Percentiles rank a stretch among this genome's conserved stretches.
Evolutionary conservation across 176 grass and related monocot species (phyloP).

Genomic region (Musa schizocarpa): DNA sequence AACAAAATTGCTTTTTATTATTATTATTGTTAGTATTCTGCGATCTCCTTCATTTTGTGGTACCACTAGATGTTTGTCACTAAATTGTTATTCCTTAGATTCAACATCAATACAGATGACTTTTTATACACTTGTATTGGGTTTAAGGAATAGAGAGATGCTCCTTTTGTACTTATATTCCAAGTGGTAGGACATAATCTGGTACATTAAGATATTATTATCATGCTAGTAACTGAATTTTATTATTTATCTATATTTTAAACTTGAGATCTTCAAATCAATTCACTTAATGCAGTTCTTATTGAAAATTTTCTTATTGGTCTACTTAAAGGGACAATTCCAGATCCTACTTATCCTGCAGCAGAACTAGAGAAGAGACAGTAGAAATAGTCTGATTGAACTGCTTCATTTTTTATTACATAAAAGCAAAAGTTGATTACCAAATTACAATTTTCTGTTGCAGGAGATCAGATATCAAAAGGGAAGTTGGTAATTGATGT

Average conservation of each 20-base stretch:
- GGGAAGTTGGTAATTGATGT: conserved; percentile 77
- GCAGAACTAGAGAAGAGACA: neutral
- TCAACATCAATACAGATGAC: no score
- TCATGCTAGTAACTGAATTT: neutral
- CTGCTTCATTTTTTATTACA: conserved; percentile 1
- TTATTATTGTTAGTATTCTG: no score
- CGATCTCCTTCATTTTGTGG: no score
- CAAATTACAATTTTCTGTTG: conserved; percentile 4
- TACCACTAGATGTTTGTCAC: no score
- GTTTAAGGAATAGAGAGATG: no score
- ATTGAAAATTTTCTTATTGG: neutral
- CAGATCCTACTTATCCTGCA: no score
- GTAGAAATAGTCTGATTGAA: neutral
- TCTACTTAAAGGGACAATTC: no score
- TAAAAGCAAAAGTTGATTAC: neutral
- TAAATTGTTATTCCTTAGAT: no score
- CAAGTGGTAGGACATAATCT: neutral
- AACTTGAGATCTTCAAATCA: neutral
- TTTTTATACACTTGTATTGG: no score
- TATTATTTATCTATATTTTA: neutral
- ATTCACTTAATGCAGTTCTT: neutral
- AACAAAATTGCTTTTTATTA: no score
- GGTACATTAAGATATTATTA: neutral
- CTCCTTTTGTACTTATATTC: neutral
- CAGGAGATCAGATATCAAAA: conserved; percentile 41